Evolutionary conservation across 306 rosid species (phyloP).

Genomic region (Alnus glutinosa): DNA sequence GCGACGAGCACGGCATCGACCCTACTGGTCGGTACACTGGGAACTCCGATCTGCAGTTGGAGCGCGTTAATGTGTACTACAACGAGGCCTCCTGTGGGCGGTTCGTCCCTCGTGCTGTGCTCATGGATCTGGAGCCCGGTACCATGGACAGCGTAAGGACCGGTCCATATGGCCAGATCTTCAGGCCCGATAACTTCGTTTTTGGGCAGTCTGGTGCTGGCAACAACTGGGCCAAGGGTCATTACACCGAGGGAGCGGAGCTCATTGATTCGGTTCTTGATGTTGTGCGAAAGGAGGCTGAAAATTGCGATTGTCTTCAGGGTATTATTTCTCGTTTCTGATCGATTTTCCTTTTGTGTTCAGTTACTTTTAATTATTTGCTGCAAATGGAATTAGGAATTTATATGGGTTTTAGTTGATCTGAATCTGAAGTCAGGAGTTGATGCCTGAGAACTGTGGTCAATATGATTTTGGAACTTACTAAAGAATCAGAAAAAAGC

Average conservation of each 20-base stretch:
- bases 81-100: constrained; percentile 16
- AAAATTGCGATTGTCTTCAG: constrained; percentile 14
- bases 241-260: constrained; percentile 13
- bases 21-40: neutral
- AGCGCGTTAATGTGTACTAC: constrained; percentile 11
- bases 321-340: neutral
- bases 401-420: neutral
- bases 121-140: constrained; percentile 8
- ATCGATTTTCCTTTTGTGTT: neutral
- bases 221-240: constrained; percentile 14
- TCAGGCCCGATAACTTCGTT: constrained; percentile 13
- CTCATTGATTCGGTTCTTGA: constrained; percentile 13
- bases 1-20: constrained; percentile 11
- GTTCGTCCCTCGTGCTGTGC: neutral
- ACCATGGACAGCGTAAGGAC: constrained; percentile 17
- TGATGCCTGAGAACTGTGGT: neutral
- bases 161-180: constrained; percentile 7
- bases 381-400: neutral
- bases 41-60: neutral
- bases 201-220: constrained; percentile 4
- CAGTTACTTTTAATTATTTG: neutral
- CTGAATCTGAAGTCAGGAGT: neutral
- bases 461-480: neutral
- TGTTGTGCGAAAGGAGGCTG: constrained; percentile 14
- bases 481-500: too few species aligned